Base-by-base conservation (phyloP, 148 eudicot genomes). In the Rhododendron vialii region DNA sequence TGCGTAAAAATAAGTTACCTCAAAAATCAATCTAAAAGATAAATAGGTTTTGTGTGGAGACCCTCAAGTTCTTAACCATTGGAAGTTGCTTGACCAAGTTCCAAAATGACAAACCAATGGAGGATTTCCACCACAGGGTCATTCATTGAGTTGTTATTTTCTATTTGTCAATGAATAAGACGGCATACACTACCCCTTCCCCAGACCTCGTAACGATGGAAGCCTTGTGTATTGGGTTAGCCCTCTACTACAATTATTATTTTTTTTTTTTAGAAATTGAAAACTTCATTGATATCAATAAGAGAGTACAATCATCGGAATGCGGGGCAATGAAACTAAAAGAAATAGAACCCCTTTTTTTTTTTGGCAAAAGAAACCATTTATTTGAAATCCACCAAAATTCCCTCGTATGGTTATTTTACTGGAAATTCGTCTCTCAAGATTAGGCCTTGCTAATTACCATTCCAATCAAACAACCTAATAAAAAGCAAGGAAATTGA, bases 131-230 rank as follows among this genome's bases (percentile, higher is more conserved):
- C 24, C 65, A 5, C 24, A 59, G n/a, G 65, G 65, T 59, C 24
- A 59, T 22, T 20, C 7, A 2, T 59, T 59, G 65, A 20, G 65
- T 50, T 50, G 14, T 9, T 50, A 51, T 12, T 51, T 51, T 51
- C 3, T 51, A 51, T 13, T 13, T 14, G 17, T 51, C 57, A 51
- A 51, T 51, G 50, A 10, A 2, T 47, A 47, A 8, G 0, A 4
- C 11, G 0, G 48, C 2, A 8, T 47, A 47, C 12, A 38, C 5
- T 6, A 38, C 4, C 5, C 6, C 0, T 38, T 38, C 6, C 43
- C 7, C 43, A 5, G 0, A 41, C 0, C 7, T 5, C 7, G 7
- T 0, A 41, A 41, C 5, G 0, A 5, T 0, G 0, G 0, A 0
- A 41, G 43, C 7, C 43, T 41, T 0, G 43, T 41, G 7, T 5